Evolutionary conservation across 345 rosid genomes (phyloP), one percentile per base, ranked within the genome.

Genomic region (Melaleuca quinquenervia): DNA sequence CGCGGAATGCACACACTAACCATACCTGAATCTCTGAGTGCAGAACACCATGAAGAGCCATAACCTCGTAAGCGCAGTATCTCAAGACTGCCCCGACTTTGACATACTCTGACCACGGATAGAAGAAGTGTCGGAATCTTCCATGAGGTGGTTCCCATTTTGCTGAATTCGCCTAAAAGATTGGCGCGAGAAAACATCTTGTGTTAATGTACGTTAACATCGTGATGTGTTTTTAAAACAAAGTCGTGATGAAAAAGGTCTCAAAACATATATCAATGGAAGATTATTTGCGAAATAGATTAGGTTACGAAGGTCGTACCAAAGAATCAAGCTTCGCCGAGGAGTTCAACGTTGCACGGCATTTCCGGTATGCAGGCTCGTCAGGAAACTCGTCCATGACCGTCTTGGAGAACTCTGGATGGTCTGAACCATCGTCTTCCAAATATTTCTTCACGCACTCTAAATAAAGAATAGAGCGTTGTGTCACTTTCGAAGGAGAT

Each of bases 121-220:
- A 92, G 84, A 90, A 91, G 89, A 92, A 93, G 88, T 90, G 93
- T 29, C 85, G 75, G 86, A 93, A 92, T 87, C 94, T 90, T 54
- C 96, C 96, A 55, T 94, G 95, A 22, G 95, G 94, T 16, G 95
- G 94, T 91, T 94, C 95, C 96, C 96, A 94, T 86, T 91, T 94
- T 11, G 95, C 95, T 1, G 95, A 70, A 70, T 18, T 9, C 26
- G 80, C 80, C 80, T 70, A 70, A 41, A 36, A 36, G 22, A 36
- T 70, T 8, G 26, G 80, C 36, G 80, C 80, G 48, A 18, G 48
- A 70, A 36, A 36, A 70, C 80, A 21, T 36, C 24, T 70, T 6
- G 13, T 8, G 48, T 70, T 8, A 64, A 29, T 29, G 18, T 64
- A 36, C 5, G 80, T 2, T 70, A 70, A 70, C 9, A 70, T 70